Base-by-base conservation (phyloP, 768 basidiomycete genomes). In the Epithele typhae region DNA sequence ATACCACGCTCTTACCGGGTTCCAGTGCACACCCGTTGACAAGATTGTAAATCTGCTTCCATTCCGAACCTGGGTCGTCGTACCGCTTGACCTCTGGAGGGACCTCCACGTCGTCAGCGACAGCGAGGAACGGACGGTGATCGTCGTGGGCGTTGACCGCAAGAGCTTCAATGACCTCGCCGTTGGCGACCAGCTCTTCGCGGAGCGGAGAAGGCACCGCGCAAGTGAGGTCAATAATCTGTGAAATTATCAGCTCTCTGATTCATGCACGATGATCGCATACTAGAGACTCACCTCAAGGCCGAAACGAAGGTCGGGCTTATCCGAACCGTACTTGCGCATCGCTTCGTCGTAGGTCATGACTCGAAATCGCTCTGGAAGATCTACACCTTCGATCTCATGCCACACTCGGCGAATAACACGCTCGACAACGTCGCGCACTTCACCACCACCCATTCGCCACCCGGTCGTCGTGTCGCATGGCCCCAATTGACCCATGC, bases 271-370 rank as follows among this genome's bases (percentile, higher is more conserved):
- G 14, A 1, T 14, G 21, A 18, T 17, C 1, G n/a, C n/a, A n/a
- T n/a, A n/a, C n/a, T 25, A 11, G 3, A 2, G 12, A 67, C 67
- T 59, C 51, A 93, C 93, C 82, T 94, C 83, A 54, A 94, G 75
- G 45, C 78, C 79, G 68, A 92, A 93, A 45, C 93, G 79, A 44
- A 84, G 84, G 67, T 97, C 94, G 37, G 94, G 94, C 69, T 96
- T 96, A 67, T 96, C 93, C 46, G 89, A 89, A 12, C 93, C 93
- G 73, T 84, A 96, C 87, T 93, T 80, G 62, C 77, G 74, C 88
- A 97, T 96, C n/a, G 93, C 91, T 60, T 93, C 82, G 48, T 75
- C 62, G 65, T 95, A 97, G 43, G 87, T 91, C 81, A 95, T 84
- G 40, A 94, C 89, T 40, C 70, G 68, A 69, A 95, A 92, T 27